Conservation (phyloP, 2,329 filamentous ascomycete species). For the Cladophialophora chaetospira region DNA sequence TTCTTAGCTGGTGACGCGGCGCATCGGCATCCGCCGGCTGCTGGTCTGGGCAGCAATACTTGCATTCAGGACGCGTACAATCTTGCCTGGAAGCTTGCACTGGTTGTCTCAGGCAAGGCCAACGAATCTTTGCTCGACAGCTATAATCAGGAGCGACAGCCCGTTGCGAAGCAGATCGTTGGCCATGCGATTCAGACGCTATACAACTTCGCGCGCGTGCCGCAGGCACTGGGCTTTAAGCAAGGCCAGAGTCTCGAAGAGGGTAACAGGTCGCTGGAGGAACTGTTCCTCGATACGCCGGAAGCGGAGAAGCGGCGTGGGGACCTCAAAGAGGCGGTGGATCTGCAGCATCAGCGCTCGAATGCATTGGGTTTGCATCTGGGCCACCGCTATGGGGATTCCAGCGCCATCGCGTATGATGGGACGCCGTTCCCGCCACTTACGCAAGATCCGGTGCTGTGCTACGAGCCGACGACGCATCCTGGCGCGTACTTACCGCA, state of each 20-base stretch:
- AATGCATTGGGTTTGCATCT: constrained; percentile 28
- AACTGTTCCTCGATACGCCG: constrained; percentile 22
- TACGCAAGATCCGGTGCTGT: constrained; percentile 29
- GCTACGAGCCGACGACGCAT: constrained; percentile 5
- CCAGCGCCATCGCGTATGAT: constrained; percentile 30
- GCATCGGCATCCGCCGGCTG: constrained; percentile 37
- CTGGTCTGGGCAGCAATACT: constrained; percentile 37
- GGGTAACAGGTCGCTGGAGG: constrained; percentile 72
- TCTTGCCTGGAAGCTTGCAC: constrained; percentile 44
- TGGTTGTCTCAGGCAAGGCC: constrained; percentile 36
- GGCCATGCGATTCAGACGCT: constrained; percentile 35
- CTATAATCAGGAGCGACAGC: constrained; percentile 44
- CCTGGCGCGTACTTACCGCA: constrained; percentile 38
- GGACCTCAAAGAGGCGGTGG: background rate
- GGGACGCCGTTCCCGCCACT: constrained; percentile 24
- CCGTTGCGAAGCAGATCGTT: constrained; percentile 37
- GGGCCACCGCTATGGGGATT: constrained; percentile 34
- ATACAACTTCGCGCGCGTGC: constrained; percentile 33
- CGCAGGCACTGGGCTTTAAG: constrained; percentile 38
- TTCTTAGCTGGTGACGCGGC: constrained; percentile 41
- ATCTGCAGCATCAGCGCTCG: constrained; percentile 5
- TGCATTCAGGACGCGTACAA: background rate
- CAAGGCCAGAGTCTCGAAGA: constrained; percentile 88
- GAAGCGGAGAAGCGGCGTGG: constrained; percentile 24
- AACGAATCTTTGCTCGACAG: constrained; percentile 38